Conservation (phyloP, 2,329 filamentous ascomycete species). For the Aureobasidium sp. region DNA sequence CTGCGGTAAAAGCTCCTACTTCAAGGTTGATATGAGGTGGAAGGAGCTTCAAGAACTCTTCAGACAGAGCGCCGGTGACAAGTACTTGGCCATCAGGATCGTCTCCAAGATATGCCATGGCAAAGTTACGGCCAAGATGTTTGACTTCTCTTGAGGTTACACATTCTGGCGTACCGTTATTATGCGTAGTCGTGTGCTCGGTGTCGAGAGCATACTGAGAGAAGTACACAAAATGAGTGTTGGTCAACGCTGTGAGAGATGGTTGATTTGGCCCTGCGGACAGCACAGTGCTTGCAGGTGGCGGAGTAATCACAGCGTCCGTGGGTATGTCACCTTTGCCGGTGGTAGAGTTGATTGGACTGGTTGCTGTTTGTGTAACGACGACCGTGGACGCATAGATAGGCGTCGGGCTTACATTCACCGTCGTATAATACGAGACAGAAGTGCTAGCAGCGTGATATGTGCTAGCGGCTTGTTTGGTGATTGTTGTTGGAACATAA, state of each 20-base stretch:
- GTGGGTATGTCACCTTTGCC: slow-evolving; percentile 23
- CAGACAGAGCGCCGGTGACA: slow-evolving; percentile 21
- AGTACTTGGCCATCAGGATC: slow-evolving; percentile 22
- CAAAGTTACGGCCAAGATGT: slow-evolving; percentile 28
- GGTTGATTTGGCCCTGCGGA: not conserved
- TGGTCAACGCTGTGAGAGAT: slow-evolving; percentile 17
- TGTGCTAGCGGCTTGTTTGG: not conserved
- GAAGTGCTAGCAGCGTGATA: not conserved
- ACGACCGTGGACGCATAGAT: slow-evolving; percentile 25
- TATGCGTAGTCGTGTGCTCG: slow-evolving; percentile 20
- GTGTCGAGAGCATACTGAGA: slow-evolving; percentile 36
- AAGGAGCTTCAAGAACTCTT: slow-evolving; percentile 6
- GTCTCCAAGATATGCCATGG: slow-evolving; percentile 30
- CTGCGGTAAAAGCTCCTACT: slow-evolving; percentile 31
- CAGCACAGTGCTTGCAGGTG: slow-evolving; percentile 19
- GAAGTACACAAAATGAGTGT: slow-evolving; percentile 37
- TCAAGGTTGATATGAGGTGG: slow-evolving; percentile 20
- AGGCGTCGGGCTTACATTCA: slow-evolving; percentile 18
- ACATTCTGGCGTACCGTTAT: slow-evolving; percentile 25
- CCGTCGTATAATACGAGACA: slow-evolving; percentile 18
- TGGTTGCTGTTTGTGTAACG: slow-evolving; percentile 25
- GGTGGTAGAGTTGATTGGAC: slow-evolving; percentile 21
- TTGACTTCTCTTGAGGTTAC: slow-evolving; percentile 28
- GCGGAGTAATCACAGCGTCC: slow-evolving; percentile 22
- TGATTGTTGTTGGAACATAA: not conserved